phyloP scores from a whole-genome alignment of 768 basidiomycete genomes.

The Serendipita sp. region DNA sequence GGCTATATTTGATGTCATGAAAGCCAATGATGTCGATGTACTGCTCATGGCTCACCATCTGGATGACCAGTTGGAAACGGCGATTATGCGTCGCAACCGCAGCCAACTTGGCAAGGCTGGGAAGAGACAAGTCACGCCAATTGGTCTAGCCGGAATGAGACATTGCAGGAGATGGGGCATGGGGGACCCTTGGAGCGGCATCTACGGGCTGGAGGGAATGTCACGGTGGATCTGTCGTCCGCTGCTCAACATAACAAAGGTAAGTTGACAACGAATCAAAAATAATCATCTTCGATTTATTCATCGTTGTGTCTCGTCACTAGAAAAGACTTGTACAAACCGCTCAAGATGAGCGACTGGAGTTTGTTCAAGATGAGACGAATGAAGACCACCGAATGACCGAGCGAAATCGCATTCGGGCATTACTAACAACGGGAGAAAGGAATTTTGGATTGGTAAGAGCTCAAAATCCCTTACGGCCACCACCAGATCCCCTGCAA shows the following conservation, averaged over 20 bases:
- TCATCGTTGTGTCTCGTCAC: neutral
- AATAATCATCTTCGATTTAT: slow-evolving; percentile 5
- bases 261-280: slow-evolving; percentile 16
- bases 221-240: slow-evolving; percentile 55
- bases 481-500: neutral
- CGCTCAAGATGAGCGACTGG: slow-evolving; percentile 41
- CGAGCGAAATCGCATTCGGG: slow-evolving; percentile 55
- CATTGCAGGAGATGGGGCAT: slow-evolving; percentile 60
- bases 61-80: slow-evolving; percentile 74
- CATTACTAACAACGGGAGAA: slow-evolving; percentile 15
- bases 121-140: neutral
- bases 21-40: slow-evolving; percentile 19
- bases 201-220: slow-evolving; percentile 41
- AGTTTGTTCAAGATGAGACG: slow-evolving; percentile 49
- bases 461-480: neutral
- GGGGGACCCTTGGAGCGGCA: slow-evolving; percentile 32
- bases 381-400: slow-evolving; percentile 64
- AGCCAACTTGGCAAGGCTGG: neutral
- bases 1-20: slow-evolving; percentile 33
- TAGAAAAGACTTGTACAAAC: slow-evolving; percentile 72
- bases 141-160: slow-evolving; percentile 55
- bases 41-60: slow-evolving; percentile 62
- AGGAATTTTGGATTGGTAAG: no score
- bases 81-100: slow-evolving; percentile 40
- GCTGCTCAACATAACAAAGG: slow-evolving; percentile 51